Base-by-base conservation (phyloP, 352 stramenopile species). In the Thraustochytrium striatum region DNA sequence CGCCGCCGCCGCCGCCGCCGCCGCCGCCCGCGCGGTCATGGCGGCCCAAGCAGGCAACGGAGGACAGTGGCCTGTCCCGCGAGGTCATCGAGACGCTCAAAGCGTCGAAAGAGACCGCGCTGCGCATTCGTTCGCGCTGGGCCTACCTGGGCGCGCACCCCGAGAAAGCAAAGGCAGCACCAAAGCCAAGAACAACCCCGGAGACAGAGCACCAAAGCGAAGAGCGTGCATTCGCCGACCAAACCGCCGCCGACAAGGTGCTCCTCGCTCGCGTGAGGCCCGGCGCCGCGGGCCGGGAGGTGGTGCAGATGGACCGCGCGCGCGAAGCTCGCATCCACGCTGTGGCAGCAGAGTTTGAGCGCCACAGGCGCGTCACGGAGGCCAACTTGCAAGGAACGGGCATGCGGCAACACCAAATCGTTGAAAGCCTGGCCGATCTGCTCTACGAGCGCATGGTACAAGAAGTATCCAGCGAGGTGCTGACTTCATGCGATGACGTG, bases 391-490 rank as follows among this genome's bases (percentile, higher is more conserved):
- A 58, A 16, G 65, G 65, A 2, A 75, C 65, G 50, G 65, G 65
- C 11, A 75, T 75, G 65, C 28, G 30, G 44, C 65, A 75, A 43
- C 39, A 75, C 25, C 65, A 75, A 43, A 75, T 75, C 11, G 47
- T 75, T 7, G 65, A 75, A 43, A 75, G 65, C 21, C 16, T 75
- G 5, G 65, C 32, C n/a, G 65, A 75, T 30, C 11, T 75, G 2
- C 28, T 75, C 0, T 75, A 38, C 36, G 44, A 75, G 36, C 13
- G 52, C 9, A 41, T 25, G 25, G 19, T 75, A 2, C 65, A 75
- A n/a, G 52, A 75, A 30, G 43, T 75, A 21, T 8, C 41, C 30
- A 7, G 21, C 44, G 65, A 75, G n/a, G 44, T 75, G 11, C 52
- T 75, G 11, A 3, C 19, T 9, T 68, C 65, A 11, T 75, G 65